Base-by-base conservation (phyloP, 306 rosid species). In the Oxytropis ochrocephala region DNA sequence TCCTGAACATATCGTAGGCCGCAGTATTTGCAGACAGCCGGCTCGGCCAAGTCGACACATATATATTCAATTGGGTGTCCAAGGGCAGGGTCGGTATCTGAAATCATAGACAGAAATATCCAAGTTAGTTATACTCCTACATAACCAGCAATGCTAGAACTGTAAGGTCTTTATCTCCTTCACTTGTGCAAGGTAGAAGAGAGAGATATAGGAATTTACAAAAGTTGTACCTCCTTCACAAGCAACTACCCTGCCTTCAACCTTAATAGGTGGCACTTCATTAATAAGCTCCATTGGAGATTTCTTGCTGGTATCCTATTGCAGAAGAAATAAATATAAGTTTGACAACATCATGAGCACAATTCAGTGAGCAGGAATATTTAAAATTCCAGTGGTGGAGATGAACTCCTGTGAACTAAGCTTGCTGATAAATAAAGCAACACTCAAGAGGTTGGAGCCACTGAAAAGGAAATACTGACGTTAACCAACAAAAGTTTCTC, bases 261-360 rank as follows among this genome's bases (percentile, higher is more conserved):
- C 96, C 87, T 90, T 85, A 72, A 94, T 90, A 29, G 98, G 98
- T 16, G 95, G 98, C 71, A 94, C 98, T 78, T 94, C 97, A 62
- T 90, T 90, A 78, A 90, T 94, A 85, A 94, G 80, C 88, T 90
- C 97, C 98, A 90, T 94, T 36, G 98, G 98, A 59, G 98, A 94
- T 76, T 88, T 94, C 87, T 90, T 88, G 80, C 97, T 82, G 6
- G 83, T 75, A 62, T 94, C 98, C 98, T 94, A 70, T 78, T 38
- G 75, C 63, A 74, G 49, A 70, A 61, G 74, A 39, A 74, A 58
- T 50, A 65, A 65, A 76, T n/a, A 30, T 52, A 19, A 49, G 77
- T 30, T 11, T 73, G 36, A 49, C 52, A 75, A 36, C 46, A 58
- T 47, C 38, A 32, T 11, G 36, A 33, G 7, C 54, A 59, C 52